Conservation (phyloP, 305 asterid genomes). For the Rubia tinctorum region DNA sequence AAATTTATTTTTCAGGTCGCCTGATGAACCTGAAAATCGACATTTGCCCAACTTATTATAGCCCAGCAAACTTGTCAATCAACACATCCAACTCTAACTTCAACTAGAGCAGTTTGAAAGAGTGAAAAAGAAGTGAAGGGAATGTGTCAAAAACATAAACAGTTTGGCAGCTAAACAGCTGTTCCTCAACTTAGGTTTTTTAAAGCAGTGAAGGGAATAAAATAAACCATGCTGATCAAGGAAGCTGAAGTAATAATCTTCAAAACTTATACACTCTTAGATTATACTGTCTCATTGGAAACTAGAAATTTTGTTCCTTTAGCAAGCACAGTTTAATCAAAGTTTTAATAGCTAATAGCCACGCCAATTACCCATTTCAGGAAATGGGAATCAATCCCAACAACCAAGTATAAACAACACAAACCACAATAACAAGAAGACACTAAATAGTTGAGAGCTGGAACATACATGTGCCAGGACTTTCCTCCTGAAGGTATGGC, state of each 20-base stretch:
- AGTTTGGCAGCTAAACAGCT: neutral
- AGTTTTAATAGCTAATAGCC: neutral
- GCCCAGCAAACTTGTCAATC: no score
- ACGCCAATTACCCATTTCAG: neutral
- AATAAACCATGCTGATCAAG: neutral
- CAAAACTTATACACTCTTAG: neutral
- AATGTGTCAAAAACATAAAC: neutral
- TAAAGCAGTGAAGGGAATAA: neutral
- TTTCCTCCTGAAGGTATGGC: slow-evolving; percentile 17
- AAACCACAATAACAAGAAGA: neutral
- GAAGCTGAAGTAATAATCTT: neutral
- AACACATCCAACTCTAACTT: no score
- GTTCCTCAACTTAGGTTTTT: neutral
- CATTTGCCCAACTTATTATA: neutral
- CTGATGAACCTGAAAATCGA: slow-evolving; percentile 13
- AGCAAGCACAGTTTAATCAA: neutral
- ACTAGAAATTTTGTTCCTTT: neutral
- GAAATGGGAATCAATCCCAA: neutral
- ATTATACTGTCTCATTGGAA: neutral
- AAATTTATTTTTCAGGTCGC: slow-evolving; percentile 11
- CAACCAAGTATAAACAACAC: neutral
- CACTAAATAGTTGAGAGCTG: neutral
- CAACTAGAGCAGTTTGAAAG: no score
- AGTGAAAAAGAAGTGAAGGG: neutral
- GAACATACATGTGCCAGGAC: slow-evolving; percentile 11